phyloP scores from a whole-genome alignment of 352 stramenopile species.

The Globisporangium nodosum region DNA sequence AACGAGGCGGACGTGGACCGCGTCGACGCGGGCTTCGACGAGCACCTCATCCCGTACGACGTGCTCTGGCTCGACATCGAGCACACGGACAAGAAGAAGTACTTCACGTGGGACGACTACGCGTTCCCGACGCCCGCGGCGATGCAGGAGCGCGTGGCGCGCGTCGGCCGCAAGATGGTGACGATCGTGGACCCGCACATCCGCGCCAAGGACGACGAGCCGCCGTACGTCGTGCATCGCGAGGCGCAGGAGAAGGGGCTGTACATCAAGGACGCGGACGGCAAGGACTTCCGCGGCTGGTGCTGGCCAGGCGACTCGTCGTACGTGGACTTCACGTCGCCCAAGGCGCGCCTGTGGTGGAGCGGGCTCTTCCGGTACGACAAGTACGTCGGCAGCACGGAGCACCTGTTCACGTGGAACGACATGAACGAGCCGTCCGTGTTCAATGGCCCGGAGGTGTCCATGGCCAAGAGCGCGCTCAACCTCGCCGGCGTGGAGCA shows the following conservation, averaged over 20 bases:
- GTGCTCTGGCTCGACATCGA: constrained; percentile 99
- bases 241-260: constrained; percentile 82
- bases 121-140: constrained; percentile 92
- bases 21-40: constrained; percentile 90
- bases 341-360: constrained; percentile 95
- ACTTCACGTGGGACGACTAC: constrained; percentile 96
- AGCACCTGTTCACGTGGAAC: constrained; percentile 98
- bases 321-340: constrained; percentile 97
- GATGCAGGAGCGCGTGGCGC: constrained; percentile 93
- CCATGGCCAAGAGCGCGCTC: constrained; percentile 93
- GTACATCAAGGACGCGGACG: constrained; percentile 96
- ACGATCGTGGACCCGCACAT: constrained; percentile 99
- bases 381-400: constrained; percentile 91
- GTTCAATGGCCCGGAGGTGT: constrained; percentile 99
- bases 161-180: constrained; percentile 96
- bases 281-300: constrained; percentile 98
- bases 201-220: constrained; percentile 89
- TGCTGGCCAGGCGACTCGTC: constrained; percentile 98
- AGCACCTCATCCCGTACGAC: constrained; percentile 98
- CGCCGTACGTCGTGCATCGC: constrained; percentile 89
- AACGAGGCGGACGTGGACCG: constrained; percentile 95
- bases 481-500: constrained; percentile 95
- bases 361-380: constrained; percentile 93
- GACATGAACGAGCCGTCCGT: constrained; percentile 99
- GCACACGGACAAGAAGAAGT: constrained; percentile 98